Evolutionary conservation across 2,329 filamentous ascomycete genomes (phyloP), one percentile per base, ranked within the genome.

Genomic region (Botrytis elliptica): DNA sequence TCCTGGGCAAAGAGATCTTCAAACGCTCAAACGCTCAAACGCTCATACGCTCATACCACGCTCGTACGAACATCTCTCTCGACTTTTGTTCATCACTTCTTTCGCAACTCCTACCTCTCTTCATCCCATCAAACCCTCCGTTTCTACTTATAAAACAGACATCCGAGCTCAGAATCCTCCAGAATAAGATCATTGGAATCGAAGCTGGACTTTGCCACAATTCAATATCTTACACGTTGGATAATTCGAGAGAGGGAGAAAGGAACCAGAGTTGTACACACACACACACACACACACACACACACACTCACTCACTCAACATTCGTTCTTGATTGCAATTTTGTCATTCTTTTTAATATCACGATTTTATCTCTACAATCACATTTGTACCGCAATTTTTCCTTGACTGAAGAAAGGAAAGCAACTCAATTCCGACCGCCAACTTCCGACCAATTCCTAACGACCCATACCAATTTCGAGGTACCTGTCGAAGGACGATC

Each of bases 401-500:
- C 42, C 29, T 36, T 7, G 2, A 16, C 7, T 18, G 33, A 67
- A 16, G 9, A 67, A 67, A 49, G n/a, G 18, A 33, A 20, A 29
- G 40, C 33, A 65, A 46, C 46, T 70, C 55, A 44, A 49, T 62
- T 70, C 4, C 67, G 40, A 64, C 55, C 40, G 55, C 52, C 36
- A 44, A 62, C 52, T 44, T 42, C 52, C 40, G 29, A 60, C 49
- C 67, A 25, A 33, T 63, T 42, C 22, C 22, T 16, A 42, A 63
- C 49, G 25, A 57, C 40, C 55, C 55, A 59, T 70, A 46, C 52
- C 20, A 59, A 4, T 59, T 18, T 29, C 25, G 14, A 36, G 59
- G 33, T 55, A n/a, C 49, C n/a, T 33, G 12, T 33, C 25, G 14
- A n/a, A n/a, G 44, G 69, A 49, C 40, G 69, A 71, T 71, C 69